A percentile compares a stretch with the other conserved stretches of the same genome.
Conservation (phyloP, 2,329 filamentous ascomycete genomes). For the Alternaria sp. region DNA sequence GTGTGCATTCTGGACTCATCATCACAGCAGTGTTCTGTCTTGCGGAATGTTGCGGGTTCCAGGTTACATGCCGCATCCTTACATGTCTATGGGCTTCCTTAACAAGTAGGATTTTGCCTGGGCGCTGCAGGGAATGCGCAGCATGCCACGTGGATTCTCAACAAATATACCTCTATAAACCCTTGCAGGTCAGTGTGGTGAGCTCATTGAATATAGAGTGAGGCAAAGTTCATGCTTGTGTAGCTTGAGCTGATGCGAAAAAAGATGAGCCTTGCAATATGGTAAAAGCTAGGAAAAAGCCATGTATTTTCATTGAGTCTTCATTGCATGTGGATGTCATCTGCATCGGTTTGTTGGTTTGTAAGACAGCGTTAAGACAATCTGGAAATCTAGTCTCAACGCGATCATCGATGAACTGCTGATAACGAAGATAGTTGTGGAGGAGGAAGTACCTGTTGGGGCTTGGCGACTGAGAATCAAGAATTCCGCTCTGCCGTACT, state of each 20-base stretch:
- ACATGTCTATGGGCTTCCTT: background rate
- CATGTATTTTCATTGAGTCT: background rate
- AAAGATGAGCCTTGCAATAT: background rate
- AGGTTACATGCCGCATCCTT: background rate
- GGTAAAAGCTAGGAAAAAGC: background rate
- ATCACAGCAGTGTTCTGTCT: background rate
- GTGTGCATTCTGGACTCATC: background rate
- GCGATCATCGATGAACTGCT: background rate
- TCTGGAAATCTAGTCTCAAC: background rate
- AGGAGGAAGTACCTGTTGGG: background rate
- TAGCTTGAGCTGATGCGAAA: background rate
- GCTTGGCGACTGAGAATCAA: constrained; percentile 2
- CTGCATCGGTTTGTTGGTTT: background rate
- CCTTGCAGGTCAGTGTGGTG: background rate
- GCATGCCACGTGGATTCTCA: background rate
- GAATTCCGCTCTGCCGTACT: constrained; percentile 2
- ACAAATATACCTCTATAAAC: background rate
- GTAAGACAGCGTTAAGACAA: background rate
- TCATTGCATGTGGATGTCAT: background rate
- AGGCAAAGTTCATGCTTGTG: background rate
- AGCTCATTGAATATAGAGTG: background rate
- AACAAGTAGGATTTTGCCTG: background rate
- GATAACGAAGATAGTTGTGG: background rate
- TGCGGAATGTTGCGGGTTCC: background rate
- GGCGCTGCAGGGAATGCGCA: background rate